These are phyloP conservation scores for Candida railenensis DNA, from an alignment of 805 yeast species.

Conservation along the genomic window DNA sequence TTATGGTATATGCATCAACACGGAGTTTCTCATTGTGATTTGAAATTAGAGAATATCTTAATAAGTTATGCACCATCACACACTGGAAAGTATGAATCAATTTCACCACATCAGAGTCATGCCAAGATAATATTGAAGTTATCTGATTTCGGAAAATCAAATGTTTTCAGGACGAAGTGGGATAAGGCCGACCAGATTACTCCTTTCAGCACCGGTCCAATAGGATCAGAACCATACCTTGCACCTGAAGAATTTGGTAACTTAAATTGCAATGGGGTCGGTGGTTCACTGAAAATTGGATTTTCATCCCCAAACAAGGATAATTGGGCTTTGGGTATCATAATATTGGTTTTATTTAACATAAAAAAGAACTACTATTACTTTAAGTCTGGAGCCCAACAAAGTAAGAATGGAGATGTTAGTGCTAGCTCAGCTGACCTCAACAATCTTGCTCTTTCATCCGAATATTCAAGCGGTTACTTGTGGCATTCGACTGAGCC, in stretches of 20 bases:
- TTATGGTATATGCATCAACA: slow-evolving; percentile 82
- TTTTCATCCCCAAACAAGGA: slow-evolving; percentile 56
- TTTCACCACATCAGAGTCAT: slow-evolving; percentile 4
- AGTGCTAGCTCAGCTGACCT: not conserved
- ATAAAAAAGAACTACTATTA: slow-evolving; percentile 25
- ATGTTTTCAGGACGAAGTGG: slow-evolving; percentile 90
- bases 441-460: slow-evolving; percentile 10
- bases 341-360: slow-evolving; percentile 27
- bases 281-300: slow-evolving; percentile 1
- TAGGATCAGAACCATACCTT: slow-evolving; percentile 89
- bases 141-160: slow-evolving; percentile 87
- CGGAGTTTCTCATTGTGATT: slow-evolving; percentile 92
- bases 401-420: not conserved
- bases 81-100: not conserved
- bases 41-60: slow-evolving; percentile 84
- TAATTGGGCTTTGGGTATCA: slow-evolving; percentile 84
- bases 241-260: slow-evolving; percentile 80
- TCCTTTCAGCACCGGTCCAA: slow-evolving; percentile 64
- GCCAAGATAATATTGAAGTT: slow-evolving; percentile 23
- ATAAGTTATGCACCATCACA: slow-evolving; percentile 23
- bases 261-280: not conserved
- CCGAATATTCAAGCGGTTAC: slow-evolving; percentile 22
- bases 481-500: slow-evolving; percentile 33
- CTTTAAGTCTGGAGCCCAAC: not conserved
- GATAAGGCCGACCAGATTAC: slow-evolving; percentile 36